Conservation (phyloP, 1,139 yeast genomes). For the Lodderomyces pseudojiufengensis region DNA sequence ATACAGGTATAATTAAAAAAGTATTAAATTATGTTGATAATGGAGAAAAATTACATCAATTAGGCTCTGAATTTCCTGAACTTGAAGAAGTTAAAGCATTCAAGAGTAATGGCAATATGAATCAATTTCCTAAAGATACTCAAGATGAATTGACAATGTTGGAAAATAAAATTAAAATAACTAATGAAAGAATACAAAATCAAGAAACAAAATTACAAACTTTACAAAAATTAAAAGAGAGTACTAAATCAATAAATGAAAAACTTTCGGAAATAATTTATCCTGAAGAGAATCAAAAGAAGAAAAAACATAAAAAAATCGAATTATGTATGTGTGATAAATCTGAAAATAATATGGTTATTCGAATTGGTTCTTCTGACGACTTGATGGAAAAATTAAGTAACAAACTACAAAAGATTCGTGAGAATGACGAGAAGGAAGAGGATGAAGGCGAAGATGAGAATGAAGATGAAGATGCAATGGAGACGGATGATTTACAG, state of each 20-base stretch:
- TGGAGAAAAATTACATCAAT: constrained; percentile 9
- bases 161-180: constrained; percentile 21
- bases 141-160: constrained; percentile 19
- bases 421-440: constrained; percentile 3
- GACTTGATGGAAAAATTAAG: constrained; percentile 14
- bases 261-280: constrained; percentile 16
- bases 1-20: constrained; percentile 19
- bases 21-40: constrained; percentile 14
- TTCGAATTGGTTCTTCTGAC: constrained; percentile 17
- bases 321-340: constrained; percentile 35
- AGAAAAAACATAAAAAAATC: constrained; percentile 25
- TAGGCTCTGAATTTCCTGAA: constrained; percentile 41
- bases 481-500: too few relatives aligned
- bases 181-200: constrained; percentile 18
- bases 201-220: constrained; percentile 19
- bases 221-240: constrained; percentile 32
- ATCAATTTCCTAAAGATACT: constrained; percentile 29
- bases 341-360: constrained; percentile 12
- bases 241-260: constrained; percentile 37
- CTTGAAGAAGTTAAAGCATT: constrained; percentile 30
- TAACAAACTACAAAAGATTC: constrained; percentile 2
- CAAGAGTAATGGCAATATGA: constrained; percentile 28
- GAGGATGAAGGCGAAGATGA: constrained; percentile 12
- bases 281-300: constrained; percentile 15
- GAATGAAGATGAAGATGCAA: constrained; percentile 16